Base-by-base conservation (phyloP, 176 grass and related monocot species). In the Oropetium thomaeum region DNA sequence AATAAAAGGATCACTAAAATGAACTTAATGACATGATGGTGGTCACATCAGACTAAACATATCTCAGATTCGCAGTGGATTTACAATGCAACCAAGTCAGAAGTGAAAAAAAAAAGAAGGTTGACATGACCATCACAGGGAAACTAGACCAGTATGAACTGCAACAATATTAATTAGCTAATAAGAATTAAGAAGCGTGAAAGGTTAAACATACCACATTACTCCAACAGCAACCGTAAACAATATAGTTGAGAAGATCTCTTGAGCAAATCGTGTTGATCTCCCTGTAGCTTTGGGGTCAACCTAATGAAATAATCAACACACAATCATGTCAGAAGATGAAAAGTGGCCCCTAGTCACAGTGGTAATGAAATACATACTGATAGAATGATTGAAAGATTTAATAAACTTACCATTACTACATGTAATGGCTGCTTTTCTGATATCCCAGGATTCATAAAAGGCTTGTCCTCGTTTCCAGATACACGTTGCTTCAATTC, bases 351-450 rank as follows among this genome's bases (percentile, higher is more conserved):
- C 9, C 59, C 63, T 65, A 33, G 33, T 66, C 20, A 62, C 43
- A 51, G 28, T n/a, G 20, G 15, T 43, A 15, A 67, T 41, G 4
- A 42, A 73, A 12, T 74, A 68, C 34, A 67, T 27, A 22, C 6
- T n/a, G 32, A 55, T 37, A 62, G 17, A 41, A 79, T 61, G 29
- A 43, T 48, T 58, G 27, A 13, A 74, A 65, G 66, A 16, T 69
- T 7, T 54, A 55, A 19, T 14, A 29, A 64, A 82, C 78, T 92
- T 84, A 92, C 96, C 89, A 99, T 99, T 70, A 96, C 89, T 10
- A 99, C 92, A 87, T 99, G 96, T 64, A 99, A 85, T 29, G 96
- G 96, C 74, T 92, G 92, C 82, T 99, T 99, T 69, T 99, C 92
- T 75, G 96, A 96, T 88, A 99, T 77, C 65, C 96, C 96, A 34